A percentile compares a stretch with the other conserved stretches of the same genome.
Evolutionary conservation across 1,284 basidiomycete genomes (phyloP).

Genomic region (Salmacisia buchloeana): DNA sequence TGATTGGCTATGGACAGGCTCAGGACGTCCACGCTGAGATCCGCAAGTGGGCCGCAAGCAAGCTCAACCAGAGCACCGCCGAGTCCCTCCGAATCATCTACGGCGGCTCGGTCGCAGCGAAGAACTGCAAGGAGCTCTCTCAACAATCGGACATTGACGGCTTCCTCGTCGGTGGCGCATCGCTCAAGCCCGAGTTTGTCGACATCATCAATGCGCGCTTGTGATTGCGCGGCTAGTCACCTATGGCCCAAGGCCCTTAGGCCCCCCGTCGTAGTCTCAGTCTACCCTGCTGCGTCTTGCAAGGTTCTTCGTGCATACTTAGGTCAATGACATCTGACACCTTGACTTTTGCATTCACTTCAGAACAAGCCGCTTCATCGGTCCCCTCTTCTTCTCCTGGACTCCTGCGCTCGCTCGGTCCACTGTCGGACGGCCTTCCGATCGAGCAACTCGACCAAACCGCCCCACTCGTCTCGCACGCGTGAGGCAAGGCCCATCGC

Average conservation of each 20-base stretch:
- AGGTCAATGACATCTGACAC: background rate
- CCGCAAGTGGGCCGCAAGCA: conserved; percentile 67
- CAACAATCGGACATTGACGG: conserved; percentile 81
- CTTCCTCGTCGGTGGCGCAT: conserved; percentile 98
- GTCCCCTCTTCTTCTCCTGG: background rate
- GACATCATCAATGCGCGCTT: conserved; percentile 73
- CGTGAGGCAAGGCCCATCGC: conserved; percentile 10
- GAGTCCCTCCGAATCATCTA: conserved; percentile 82
- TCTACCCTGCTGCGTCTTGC: no score
- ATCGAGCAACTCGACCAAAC: conserved; percentile 16
- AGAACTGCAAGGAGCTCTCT: conserved; percentile 69
- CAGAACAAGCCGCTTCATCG: background rate
- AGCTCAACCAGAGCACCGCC: conserved; percentile 68
- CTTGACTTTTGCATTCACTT: background rate
- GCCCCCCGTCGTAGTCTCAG: no score
- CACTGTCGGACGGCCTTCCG: background rate
- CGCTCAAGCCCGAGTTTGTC: conserved; percentile 78
- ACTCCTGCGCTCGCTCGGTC: background rate
- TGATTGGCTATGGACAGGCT: conserved; percentile 55
- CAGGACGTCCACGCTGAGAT: conserved; percentile 86
- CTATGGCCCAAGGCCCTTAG: no score
- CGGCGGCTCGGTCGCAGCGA: conserved; percentile 84
- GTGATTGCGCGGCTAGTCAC: no score
- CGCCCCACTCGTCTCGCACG: conserved; percentile 17
- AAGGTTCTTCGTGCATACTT: background rate